Conservation (phyloP, 73 alveolate species). For the Halteria grandinella region DNA sequence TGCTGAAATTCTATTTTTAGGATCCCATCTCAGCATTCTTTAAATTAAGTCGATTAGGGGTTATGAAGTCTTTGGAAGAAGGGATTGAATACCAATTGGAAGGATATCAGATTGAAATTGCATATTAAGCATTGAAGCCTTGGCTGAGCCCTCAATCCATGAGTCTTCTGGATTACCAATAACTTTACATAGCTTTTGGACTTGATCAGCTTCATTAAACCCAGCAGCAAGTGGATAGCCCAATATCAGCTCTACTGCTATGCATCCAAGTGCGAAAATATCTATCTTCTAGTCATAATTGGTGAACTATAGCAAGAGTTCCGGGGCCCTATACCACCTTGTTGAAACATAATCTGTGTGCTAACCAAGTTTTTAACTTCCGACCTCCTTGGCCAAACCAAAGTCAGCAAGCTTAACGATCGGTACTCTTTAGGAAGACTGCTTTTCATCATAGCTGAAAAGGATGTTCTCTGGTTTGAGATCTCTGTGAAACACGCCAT, state of each 20-base stretch:
- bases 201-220: constrained; percentile 71
- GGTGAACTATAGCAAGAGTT: constrained; percentile 68
- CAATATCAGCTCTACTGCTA: constrained; percentile 79
- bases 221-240: constrained; percentile 89
- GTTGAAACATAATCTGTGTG: constrained; percentile 89
- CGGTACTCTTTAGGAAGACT: background rate
- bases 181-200: constrained; percentile 64
- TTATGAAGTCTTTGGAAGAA: too few species aligned
- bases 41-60: too few species aligned
- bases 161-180: constrained; percentile 78
- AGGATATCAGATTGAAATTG: constrained; percentile 57
- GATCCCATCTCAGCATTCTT: too few species aligned
- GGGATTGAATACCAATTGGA: too few species aligned
- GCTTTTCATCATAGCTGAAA: background rate
- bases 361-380: constrained; percentile 45
- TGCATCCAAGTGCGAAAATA: constrained; percentile 89
- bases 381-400: constrained; percentile 70
- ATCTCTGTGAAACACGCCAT: constrained; percentile 70
- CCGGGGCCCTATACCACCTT: constrained; percentile 94
- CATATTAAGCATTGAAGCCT: constrained; percentile 51
- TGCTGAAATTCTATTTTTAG: too few species aligned
- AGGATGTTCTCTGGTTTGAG: constrained; percentile 77
- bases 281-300: constrained; percentile 80
- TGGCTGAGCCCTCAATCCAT: constrained; percentile 78
- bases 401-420: constrained; percentile 78